These are phyloP conservation scores for Myotisia sp. DNA, from an alignment of 2,329 filamentous ascomycete genomes.

Conservation along the genomic window DNA sequence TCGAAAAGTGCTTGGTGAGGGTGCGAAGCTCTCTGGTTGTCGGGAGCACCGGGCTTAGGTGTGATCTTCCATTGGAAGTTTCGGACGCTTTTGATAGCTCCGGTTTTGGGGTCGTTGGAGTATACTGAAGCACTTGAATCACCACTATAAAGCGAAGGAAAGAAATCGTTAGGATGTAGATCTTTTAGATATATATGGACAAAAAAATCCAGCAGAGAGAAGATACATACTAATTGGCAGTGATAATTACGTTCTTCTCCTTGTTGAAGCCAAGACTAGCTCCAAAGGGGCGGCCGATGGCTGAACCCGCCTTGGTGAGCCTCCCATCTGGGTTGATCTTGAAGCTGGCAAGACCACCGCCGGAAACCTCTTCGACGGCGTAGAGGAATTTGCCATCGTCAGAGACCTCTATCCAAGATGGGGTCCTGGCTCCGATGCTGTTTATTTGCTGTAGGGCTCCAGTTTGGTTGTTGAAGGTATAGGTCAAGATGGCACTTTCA, in stretches of 20 bases:
- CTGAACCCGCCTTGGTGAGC: constrained; percentile 7
- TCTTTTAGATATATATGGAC: neutral
- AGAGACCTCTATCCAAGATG: constrained; percentile 10
- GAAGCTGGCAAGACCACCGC: constrained; percentile 9
- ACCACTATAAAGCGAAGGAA: no score
- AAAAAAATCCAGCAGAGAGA: neutral
- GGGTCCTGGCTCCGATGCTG: constrained; percentile 4
- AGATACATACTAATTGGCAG: constrained; percentile 10
- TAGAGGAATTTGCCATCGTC: constrained; percentile 8
- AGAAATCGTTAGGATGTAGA: no score
- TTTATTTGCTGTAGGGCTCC: constrained; percentile 7
- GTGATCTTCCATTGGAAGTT: constrained; percentile 22
- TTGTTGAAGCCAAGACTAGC: constrained; percentile 8
- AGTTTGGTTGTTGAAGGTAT: constrained; percentile 7
- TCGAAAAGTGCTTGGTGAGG: constrained; percentile 48
- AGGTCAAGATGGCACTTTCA: constrained; percentile 5
- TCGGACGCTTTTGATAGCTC: constrained; percentile 3
- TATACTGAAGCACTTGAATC: constrained; percentile 8
- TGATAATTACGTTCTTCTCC: constrained; percentile 7
- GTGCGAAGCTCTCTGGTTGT: constrained; percentile 41
- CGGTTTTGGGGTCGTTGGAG: constrained; percentile 4
- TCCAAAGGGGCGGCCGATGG: constrained; percentile 3
- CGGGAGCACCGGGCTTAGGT: constrained; percentile 21
- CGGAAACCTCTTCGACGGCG: constrained; percentile 7
- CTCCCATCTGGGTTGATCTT: constrained; percentile 7